phyloP scores from a whole-genome alignment of 1,284 basidiomycete species.

The Ustilago hordei region DNA sequence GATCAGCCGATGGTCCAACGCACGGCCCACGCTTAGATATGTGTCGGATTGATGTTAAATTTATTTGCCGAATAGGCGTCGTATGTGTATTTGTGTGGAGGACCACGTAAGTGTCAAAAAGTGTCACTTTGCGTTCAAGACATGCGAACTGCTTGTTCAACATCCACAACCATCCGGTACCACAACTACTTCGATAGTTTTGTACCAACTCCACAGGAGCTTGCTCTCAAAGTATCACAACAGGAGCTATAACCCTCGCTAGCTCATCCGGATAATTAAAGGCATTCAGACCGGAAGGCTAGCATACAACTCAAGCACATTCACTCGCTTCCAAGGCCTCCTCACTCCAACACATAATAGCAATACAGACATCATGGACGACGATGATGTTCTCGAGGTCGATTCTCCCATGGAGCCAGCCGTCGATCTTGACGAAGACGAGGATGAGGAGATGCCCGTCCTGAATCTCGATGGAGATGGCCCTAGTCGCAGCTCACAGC shows the following conservation, averaged over 20 bases:
- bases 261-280: not conserved
- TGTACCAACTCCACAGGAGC: not conserved
- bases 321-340: not conserved
- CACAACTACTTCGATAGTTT: not conserved
- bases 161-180: not conserved
- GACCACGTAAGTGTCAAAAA: conserved; percentile 13
- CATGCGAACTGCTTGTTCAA: not conserved
- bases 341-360: not conserved
- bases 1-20: conserved; percentile 1
- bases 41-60: not conserved
- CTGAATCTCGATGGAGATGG: conserved; percentile 36
- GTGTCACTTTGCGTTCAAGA: conserved; percentile 19
- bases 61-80: not conserved
- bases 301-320: not conserved
- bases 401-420: conserved; percentile 59
- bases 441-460: conserved; percentile 49
- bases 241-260: not conserved
- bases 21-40: conserved; percentile 2
- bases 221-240: not conserved
- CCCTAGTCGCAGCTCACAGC: conserved; percentile 17
- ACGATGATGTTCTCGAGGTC: conserved; percentile 56
- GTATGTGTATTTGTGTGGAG: not conserved
- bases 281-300: not conserved
- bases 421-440: conserved; percentile 52
- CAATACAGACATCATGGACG: conserved; percentile 50